phyloP scores from a whole-genome alignment of 2,329 filamentous ascomycete genomes.

The Calonectria hawksworthii region DNA sequence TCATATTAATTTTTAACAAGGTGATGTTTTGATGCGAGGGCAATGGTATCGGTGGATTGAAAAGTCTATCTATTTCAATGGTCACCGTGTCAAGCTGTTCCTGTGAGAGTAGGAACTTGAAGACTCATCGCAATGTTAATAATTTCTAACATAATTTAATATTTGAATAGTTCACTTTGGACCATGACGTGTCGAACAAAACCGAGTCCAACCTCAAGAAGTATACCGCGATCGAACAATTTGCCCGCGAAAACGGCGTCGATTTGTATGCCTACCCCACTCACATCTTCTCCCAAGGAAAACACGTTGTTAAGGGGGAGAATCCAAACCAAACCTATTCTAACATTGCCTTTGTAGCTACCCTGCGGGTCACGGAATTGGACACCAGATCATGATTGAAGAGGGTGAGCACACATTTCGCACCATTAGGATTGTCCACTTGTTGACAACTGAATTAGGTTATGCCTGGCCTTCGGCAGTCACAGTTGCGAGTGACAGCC shows the following conservation, averaged over 20 bases:
- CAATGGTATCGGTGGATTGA: too few relatives aligned
- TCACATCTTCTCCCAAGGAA: background rate
- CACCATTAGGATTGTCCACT: background rate
- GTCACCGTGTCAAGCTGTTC: too few relatives aligned
- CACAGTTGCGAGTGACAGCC: constrained; percentile 82
- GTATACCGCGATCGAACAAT: constrained; percentile 84
- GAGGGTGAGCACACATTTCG: background rate
- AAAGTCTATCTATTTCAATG: too few relatives aligned
- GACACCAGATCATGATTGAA: constrained; percentile 93
- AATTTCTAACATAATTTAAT: too few relatives aligned
- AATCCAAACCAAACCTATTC: background rate
- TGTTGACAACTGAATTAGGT: constrained; percentile 62
- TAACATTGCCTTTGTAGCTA: constrained; percentile 56
- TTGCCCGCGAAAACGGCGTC: constrained; percentile 83
- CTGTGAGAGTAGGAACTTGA: too few relatives aligned
- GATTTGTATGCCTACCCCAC: constrained; percentile 62
- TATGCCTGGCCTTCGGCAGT: constrained; percentile 87
- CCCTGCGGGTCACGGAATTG: constrained; percentile 83
- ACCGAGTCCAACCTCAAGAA: constrained; percentile 84
- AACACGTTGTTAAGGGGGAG: background rate
- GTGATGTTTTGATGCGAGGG: too few relatives aligned
- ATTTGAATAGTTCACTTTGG: constrained; percentile 87
- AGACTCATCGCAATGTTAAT: too few relatives aligned
- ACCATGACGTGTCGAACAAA: constrained; percentile 92
- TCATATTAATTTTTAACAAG: too few relatives aligned